These are phyloP conservation scores for Xylariaceae sp. DNA, from an alignment of 2,329 filamentous ascomycete genomes.

Conservation along the genomic window DNA sequence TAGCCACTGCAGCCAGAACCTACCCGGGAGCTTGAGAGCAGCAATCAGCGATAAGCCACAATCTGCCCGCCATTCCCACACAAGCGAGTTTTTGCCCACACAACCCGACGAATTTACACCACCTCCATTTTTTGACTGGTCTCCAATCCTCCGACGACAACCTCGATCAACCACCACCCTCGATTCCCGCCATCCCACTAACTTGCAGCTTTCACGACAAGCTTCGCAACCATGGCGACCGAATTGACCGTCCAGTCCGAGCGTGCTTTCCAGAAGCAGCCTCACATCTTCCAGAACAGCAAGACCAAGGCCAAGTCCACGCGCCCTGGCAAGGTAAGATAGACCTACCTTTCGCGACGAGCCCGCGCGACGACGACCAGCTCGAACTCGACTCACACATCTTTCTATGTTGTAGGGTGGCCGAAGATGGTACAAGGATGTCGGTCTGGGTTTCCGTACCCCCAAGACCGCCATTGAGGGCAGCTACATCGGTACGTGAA, in stretches of 20 bases:
- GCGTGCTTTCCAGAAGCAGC: constrained; percentile 99
- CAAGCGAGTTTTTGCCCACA: constrained; percentile 26
- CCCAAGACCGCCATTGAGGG: constrained; percentile 99
- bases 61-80: constrained; percentile 6
- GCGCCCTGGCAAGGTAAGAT: constrained; percentile 83
- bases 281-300: constrained; percentile 99
- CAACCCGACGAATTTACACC: constrained; percentile 21
- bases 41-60: constrained; percentile 9
- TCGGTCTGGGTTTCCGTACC: constrained; percentile 98
- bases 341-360: constrained; percentile 4
- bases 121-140: constrained; percentile 21
- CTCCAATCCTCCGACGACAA: constrained; percentile 21
- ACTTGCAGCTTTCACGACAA: constrained; percentile 42
- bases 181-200: constrained; percentile 17
- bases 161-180: constrained; percentile 25
- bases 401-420: constrained; percentile 19
- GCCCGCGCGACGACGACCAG: constrained; percentile 9
- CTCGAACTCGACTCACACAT: neutral
- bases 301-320: constrained; percentile 85
- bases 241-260: constrained; percentile 99
- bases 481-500: constrained; percentile 91
- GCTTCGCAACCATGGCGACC: constrained; percentile 79
- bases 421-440: constrained; percentile 86
- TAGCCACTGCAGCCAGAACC: neutral
- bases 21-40: neutral